These are phyloP conservation scores for Rubus parviflorus DNA, from an alignment of 306 rosid genomes.

Conservation along the genomic window DNA sequence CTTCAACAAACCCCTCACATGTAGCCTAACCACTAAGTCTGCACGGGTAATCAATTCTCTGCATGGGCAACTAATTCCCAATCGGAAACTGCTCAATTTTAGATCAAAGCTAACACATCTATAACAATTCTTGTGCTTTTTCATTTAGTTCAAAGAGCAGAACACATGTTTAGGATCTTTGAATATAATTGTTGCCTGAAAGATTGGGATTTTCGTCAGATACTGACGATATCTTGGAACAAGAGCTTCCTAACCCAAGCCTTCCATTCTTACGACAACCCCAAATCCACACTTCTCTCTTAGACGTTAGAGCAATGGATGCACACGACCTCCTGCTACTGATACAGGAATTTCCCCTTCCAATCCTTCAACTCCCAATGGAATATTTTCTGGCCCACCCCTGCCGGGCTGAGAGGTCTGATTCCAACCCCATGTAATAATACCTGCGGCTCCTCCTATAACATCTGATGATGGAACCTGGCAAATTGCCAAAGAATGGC, in stretches of 20 bases:
- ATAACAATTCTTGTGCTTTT: neutral
- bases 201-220: slow-evolving; percentile 5
- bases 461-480: slow-evolving; percentile 38
- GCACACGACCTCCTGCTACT: slow-evolving; percentile 82
- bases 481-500: slow-evolving; percentile 87
- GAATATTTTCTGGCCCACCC: slow-evolving; percentile 51
- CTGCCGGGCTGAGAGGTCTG: slow-evolving; percentile 80
- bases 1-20: too few species aligned
- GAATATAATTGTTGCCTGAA: slow-evolving; percentile 6
- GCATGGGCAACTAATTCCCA: too few species aligned
- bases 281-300: slow-evolving; percentile 85
- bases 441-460: slow-evolving; percentile 34
- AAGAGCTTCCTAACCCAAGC: slow-evolving; percentile 82
- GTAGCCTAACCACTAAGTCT: too few species aligned
- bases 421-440: slow-evolving; percentile 95
- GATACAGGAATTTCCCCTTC: slow-evolving; percentile 59
- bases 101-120: too few species aligned
- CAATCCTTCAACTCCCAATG: slow-evolving; percentile 55
- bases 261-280: slow-evolving; percentile 89
- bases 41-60: too few species aligned
- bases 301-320: slow-evolving; percentile 68
- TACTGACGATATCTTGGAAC: slow-evolving; percentile 43
- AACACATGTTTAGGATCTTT: neutral
- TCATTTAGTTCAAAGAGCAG: neutral
- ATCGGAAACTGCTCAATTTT: too few species aligned